Conservation (phyloP, 2,329 filamentous ascomycete genomes). For the Trichoderma endophyticum region DNA sequence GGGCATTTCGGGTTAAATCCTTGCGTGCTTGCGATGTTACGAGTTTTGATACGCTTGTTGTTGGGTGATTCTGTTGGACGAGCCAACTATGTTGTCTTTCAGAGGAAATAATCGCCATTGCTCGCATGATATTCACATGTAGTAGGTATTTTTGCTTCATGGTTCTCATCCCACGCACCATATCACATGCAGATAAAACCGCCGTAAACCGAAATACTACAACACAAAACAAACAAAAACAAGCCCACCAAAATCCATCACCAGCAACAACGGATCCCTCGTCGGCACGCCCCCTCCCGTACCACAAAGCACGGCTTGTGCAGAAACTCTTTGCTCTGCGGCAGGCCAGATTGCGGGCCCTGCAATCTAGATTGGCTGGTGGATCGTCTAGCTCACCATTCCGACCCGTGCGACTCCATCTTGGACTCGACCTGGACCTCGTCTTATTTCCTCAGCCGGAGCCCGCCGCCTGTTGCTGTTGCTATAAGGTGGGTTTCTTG, state of each 20-base stretch:
- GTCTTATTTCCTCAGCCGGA: not conserved
- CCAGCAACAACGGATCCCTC: not conserved
- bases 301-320: not conserved
- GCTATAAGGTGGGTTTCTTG: not conserved
- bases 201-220: not conserved
- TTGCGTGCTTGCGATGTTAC: not conserved
- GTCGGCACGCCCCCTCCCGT: not conserved
- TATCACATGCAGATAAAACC: not conserved
- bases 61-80: not conserved
- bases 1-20: not conserved
- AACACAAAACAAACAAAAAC: not conserved
- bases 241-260: not conserved
- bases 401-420: conserved; percentile 1
- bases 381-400: not conserved
- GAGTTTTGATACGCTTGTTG: not conserved
- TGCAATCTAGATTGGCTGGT: conserved; percentile 8
- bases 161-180: not conserved
- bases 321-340: not conserved
- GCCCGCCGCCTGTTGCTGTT: not conserved
- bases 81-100: not conserved
- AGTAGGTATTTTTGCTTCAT: not conserved
- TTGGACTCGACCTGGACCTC: not conserved
- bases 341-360: not conserved
- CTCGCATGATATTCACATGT: not conserved
- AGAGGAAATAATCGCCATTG: not conserved